Conservation (phyloP, 169 alveolate species). For the Cryptosporidium xiaoi region DNA sequence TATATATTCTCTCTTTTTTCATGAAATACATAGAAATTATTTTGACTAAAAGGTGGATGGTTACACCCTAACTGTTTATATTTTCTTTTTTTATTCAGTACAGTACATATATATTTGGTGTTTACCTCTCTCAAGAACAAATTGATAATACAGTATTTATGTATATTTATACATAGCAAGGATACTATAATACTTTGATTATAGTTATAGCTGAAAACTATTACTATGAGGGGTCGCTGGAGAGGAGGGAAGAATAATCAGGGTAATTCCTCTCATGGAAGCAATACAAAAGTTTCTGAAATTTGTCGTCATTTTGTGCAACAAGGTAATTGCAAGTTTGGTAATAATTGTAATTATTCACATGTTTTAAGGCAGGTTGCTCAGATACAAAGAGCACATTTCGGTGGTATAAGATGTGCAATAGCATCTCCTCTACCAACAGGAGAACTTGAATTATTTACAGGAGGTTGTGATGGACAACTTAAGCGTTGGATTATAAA, state of each 20-base stretch:
- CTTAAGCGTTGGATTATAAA: conserved; percentile 55
- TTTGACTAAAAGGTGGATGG: background rate
- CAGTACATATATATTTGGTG: background rate
- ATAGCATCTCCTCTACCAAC: conserved; percentile 67
- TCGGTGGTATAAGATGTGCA: conserved; percentile 74
- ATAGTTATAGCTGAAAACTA: background rate
- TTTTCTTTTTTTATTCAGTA: background rate
- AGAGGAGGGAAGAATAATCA: conserved; percentile 57
- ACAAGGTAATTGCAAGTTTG: conserved; percentile 73
- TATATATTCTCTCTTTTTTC: too few species aligned
- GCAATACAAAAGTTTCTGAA: conserved; percentile 56
- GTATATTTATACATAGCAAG: background rate
- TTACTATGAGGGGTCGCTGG: conserved; percentile 73
- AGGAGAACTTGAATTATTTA: conserved; percentile 68
- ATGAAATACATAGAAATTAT: background rate
- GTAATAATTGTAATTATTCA: conserved; percentile 48
- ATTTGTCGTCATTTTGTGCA: conserved; percentile 70
- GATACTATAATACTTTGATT: background rate
- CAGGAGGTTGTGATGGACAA: conserved; percentile 74
- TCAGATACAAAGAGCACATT: conserved; percentile 55
- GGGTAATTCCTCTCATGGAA: conserved; percentile 44
- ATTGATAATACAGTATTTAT: background rate
- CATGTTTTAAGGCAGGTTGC: conserved; percentile 70
- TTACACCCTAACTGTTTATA: background rate
- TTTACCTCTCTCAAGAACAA: background rate